Conservation (phyloP, 2,329 filamentous ascomycete species). For the Talaromyces sp. region DNA sequence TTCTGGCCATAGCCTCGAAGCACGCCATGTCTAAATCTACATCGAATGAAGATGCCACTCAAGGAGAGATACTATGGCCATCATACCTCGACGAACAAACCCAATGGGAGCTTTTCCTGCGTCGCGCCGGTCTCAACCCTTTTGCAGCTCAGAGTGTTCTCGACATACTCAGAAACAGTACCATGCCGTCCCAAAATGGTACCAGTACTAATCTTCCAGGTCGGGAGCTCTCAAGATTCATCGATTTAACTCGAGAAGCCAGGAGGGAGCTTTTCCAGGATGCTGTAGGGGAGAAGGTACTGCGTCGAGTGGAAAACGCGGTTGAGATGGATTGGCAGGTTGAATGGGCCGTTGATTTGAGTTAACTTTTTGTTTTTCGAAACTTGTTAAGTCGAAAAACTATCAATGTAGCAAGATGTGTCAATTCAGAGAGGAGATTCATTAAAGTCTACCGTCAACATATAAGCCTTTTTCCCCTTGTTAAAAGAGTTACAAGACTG, state of each 20-base stretch:
- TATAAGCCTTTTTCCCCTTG: not conserved
- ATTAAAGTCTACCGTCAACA: slow-evolving; percentile 3
- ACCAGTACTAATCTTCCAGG: not conserved
- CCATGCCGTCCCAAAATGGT: not conserved
- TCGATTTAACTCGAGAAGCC: slow-evolving; percentile 50
- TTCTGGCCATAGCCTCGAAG: slow-evolving; percentile 6
- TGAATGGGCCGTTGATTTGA: slow-evolving; percentile 17
- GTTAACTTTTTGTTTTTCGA: not conserved
- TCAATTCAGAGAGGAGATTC: slow-evolving; percentile 11
- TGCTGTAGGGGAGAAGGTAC: slow-evolving; percentile 51
- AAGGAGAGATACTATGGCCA: not conserved
- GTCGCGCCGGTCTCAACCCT: slow-evolving; percentile 61
- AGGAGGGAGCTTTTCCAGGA: slow-evolving; percentile 46
- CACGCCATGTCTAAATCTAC: not conserved
- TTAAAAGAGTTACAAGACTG: not conserved
- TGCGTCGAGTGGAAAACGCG: slow-evolving; percentile 46
- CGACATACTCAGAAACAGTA: slow-evolving; percentile 18
- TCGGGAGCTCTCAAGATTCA: slow-evolving; percentile 46
- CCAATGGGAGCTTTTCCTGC: slow-evolving; percentile 61
- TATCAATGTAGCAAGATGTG: not conserved
- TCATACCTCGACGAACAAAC: slow-evolving; percentile 53
- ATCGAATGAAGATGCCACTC: slow-evolving; percentile 3
- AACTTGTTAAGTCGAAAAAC: not conserved
- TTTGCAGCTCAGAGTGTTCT: slow-evolving; percentile 65
- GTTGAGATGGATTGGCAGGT: slow-evolving; percentile 49